phyloP scores from a whole-genome alignment of 768 basidiomycete species.

The Suillus ampliporus region DNA sequence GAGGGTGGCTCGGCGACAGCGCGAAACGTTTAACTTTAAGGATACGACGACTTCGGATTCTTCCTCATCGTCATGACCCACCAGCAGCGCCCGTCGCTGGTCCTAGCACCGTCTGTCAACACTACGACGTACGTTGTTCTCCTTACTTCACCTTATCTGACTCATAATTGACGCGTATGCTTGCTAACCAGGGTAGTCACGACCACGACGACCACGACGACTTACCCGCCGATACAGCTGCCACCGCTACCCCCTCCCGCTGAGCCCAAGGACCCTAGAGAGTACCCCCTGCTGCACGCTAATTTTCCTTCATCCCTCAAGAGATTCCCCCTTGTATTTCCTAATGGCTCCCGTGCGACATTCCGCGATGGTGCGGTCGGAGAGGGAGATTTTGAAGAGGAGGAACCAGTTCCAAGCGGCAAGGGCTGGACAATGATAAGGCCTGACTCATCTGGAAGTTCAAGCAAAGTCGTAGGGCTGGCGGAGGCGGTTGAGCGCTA shows the following conservation, averaged over 20 bases:
- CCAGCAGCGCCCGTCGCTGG: conserved; percentile 67
- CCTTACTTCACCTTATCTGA: background rate
- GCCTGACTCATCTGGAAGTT: conserved; percentile 61
- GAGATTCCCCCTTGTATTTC: conserved; percentile 79
- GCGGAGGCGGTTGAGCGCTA: conserved; percentile 85
- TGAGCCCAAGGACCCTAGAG: conserved; percentile 77
- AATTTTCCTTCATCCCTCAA: conserved; percentile 75
- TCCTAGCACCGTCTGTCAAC: conserved; percentile 81
- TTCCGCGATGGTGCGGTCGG: conserved; percentile 74
- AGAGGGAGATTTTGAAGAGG: conserved; percentile 72
- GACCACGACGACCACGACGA: conserved; percentile 90
- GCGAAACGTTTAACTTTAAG: conserved; percentile 25
- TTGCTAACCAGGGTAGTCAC: conserved; percentile 71
- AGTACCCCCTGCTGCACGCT: conserved; percentile 79
- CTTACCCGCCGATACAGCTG: conserved; percentile 86
- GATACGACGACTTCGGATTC: conserved; percentile 25
- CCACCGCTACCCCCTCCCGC: conserved; percentile 74
- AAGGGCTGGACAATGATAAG: conserved; percentile 79
- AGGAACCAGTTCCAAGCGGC: conserved; percentile 68
- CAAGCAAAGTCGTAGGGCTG: conserved; percentile 62
- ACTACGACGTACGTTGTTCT: conserved; percentile 73
- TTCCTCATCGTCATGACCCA: conserved; percentile 58
- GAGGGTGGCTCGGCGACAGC: conserved; percentile 39
- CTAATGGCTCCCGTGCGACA: conserved; percentile 79
- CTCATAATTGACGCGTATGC: conserved; percentile 29